Evolutionary conservation across 1,284 basidiomycete species (phyloP), one percentile per base, ranked within the genome.

Genomic region (Boletellus deceptivus): DNA sequence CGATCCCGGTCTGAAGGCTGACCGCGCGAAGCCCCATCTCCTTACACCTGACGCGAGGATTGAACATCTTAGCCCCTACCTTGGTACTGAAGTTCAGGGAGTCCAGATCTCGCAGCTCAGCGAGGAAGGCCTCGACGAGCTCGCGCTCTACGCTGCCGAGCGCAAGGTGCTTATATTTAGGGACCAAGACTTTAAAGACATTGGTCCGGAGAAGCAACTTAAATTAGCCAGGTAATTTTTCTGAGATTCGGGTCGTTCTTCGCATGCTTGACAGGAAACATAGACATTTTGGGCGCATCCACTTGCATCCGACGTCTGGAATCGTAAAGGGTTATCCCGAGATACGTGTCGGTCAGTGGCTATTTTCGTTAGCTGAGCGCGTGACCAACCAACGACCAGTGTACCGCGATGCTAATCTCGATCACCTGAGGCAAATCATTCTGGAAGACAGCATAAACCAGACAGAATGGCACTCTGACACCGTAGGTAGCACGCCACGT

Each of bases 1-100:
- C 48, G 80, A 83, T 53, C 73, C 75, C 6, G 80, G 80, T 25
- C 53, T 55, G 13, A 58, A 40, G 38, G 51, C 79, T 18, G 72
- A 82, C 55, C 73, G 70, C 39, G 67, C 72, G 34, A 81, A 82
- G 59, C 76, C 77, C 11, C 68, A 78, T 60, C 69, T 82, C 16
- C 72, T 82, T 39, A 68, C 57, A 6, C 54, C 68, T 14, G 73
- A 74, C 46, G 67, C 70, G 7, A 72, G 55, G n/a, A 62, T 72
- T 14, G 63, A 64, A 33, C 61, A 81, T 49, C 58, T 84, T 46
- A 79, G 75, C 55, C 81, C 82, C 1, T 77, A 75, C 60, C 63
- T 86, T 49, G 84, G 84, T 37, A 79, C 82, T 16, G 81, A 83
- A 56, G 64, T 86, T 53, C 62, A 62, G n/a, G 83, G 82, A 6